phyloP scores from a whole-genome alignment of 306 rosid genomes.

The Malus domestica region DNA sequence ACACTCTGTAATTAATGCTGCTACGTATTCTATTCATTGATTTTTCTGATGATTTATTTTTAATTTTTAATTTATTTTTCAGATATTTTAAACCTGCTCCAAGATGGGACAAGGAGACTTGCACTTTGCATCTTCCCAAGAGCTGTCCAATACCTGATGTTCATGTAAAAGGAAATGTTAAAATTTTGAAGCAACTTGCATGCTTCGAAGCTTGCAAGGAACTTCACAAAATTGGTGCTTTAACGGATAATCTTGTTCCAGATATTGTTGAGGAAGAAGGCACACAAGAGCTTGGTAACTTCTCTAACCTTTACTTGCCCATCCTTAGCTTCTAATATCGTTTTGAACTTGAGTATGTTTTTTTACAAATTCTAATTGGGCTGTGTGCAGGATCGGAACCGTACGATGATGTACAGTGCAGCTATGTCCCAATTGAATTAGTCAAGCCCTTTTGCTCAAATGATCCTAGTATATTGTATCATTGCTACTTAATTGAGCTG shows the following conservation, averaged over 20 bases:
- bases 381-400: slow-evolving; percentile 41
- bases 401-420: slow-evolving; percentile 46
- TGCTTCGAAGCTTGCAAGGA: slow-evolving; percentile 90
- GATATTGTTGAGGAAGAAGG: slow-evolving; percentile 51
- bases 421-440: slow-evolving; percentile 54
- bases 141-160: slow-evolving; percentile 57
- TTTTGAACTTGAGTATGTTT: too few species aligned
- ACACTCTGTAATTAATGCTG: neutral
- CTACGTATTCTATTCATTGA: neutral
- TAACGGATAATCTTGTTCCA: slow-evolving; percentile 74
- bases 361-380: neutral
- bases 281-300: slow-evolving; percentile 45
- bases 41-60: neutral
- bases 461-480: slow-evolving; percentile 26
- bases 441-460: slow-evolving; percentile 21
- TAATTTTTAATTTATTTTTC: neutral
- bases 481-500: slow-evolving; percentile 69
- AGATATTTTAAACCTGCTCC: slow-evolving; percentile 88
- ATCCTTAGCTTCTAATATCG: neutral
- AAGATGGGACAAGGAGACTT: slow-evolving; percentile 50
- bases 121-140: slow-evolving; percentile 66
- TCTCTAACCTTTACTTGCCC: slow-evolving; percentile 9
- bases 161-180: slow-evolving; percentile 38
- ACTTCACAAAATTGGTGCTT: slow-evolving; percentile 76
- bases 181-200: slow-evolving; percentile 49